Evolutionary conservation across 2,329 filamentous ascomycete genomes (phyloP), one percentile per base, ranked within the genome.

Genomic region (Pseudopyricularia cyperi): DNA sequence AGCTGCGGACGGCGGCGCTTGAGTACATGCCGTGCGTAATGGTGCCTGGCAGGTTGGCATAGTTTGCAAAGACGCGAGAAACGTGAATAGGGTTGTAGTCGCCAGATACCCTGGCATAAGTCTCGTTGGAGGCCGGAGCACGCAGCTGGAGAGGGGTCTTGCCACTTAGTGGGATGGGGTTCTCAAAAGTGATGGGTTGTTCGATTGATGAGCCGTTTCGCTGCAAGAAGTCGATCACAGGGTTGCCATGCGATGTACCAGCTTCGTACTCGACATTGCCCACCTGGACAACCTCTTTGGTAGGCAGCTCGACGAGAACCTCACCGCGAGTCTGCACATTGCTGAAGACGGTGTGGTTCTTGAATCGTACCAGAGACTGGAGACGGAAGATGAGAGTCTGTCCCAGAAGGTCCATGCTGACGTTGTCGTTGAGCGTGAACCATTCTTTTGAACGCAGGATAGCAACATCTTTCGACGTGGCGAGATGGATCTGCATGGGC

Each of bases 1-100:
- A 75, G 65, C 89, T 95, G 62, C 94, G 85, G 28, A 98, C 93
- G 35, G 93, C 88, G 58, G 93, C 93, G 68, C 91, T 97, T 2
- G 91, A 94, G 76, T 97, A 98, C 93, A 98, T 98, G 65, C 93
- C 93, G 66, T 98, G 93, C 1, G 93, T 98, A 63, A 98, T 98
- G 46, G 93, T 98, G 49, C 93, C 94, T 1, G 90, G 90, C 15
- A 98, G 77, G 66, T 90, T 93, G 65, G 93, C 94, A 62, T 97
- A 98, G 70, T 82, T 89, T 32, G 93, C 87, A 71, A 98, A 98
- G 52, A 96, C 89, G 53, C 93, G 86, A 12, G 93, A 96, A 46
- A 98, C 93, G 75, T 98, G 93, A 56, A 98, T 98, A 24, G 93
- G 93, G 70, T 98, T 98, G 79, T 89, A 98, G 67, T 98, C 93